phyloP scores from a whole-genome alignment of 345 rosid species.

The Abelmoschus esculentus region DNA sequence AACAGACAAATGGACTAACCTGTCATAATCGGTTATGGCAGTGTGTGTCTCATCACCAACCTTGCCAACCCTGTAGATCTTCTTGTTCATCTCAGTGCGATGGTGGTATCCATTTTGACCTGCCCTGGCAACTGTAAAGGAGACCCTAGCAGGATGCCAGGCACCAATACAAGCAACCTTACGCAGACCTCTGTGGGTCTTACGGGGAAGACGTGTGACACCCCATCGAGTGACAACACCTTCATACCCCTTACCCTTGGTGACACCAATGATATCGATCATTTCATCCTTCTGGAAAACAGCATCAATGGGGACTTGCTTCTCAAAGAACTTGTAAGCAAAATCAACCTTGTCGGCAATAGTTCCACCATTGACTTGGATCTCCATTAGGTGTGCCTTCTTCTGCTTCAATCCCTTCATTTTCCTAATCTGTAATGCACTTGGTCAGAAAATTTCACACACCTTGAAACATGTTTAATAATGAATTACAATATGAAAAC shows the following conservation, averaged over 20 bases:
- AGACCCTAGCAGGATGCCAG: slow-evolving; percentile 93
- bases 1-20: slow-evolving; percentile 24
- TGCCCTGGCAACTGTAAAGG: slow-evolving; percentile 87
- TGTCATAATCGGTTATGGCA: slow-evolving; percentile 73
- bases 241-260: slow-evolving; percentile 85
- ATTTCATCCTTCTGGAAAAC: slow-evolving; percentile 87
- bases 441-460: background rate
- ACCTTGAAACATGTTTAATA: background rate
- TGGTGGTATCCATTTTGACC: slow-evolving; percentile 94
- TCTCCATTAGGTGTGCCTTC: slow-evolving; percentile 86
- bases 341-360: slow-evolving; percentile 70
- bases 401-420: slow-evolving; percentile 89
- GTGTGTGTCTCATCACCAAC: slow-evolving; percentile 52
- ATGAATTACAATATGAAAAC: background rate
- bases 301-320: slow-evolving; percentile 65
- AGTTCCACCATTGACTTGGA: slow-evolving; percentile 78
- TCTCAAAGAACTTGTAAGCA: slow-evolving; percentile 75
- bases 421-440: slow-evolving; percentile 52
- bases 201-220: slow-evolving; percentile 80
- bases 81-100: slow-evolving; percentile 85
- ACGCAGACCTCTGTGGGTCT: slow-evolving; percentile 87
- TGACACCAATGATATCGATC: slow-evolving; percentile 79
- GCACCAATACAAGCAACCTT: slow-evolving; percentile 95
- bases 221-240: slow-evolving; percentile 96
- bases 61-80: slow-evolving; percentile 72